Conservation (phyloP, 208 protist species). For the Leptomonas pyrrhocoris region DNA sequence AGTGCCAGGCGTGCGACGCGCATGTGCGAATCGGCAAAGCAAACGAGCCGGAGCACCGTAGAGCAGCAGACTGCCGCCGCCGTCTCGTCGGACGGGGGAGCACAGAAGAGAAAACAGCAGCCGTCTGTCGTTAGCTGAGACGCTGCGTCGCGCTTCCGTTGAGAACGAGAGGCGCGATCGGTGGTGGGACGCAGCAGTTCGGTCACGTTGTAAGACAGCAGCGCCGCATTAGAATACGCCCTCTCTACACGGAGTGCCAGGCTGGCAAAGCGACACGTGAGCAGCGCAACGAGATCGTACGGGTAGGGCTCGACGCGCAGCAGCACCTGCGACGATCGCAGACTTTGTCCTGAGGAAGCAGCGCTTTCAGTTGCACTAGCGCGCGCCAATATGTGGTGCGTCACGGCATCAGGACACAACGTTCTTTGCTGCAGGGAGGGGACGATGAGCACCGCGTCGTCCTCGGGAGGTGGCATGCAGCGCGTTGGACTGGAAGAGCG, state of each 20-base stretch:
- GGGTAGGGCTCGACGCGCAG: slow-evolving; percentile 11
- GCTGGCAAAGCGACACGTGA: slow-evolving; percentile 23
- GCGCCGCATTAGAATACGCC: slow-evolving; percentile 8
- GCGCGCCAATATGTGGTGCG: neutral
- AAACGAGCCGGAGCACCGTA: slow-evolving; percentile 10
- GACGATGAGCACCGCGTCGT: slow-evolving; percentile 5
- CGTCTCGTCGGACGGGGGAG: neutral
- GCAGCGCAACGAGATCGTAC: slow-evolving; percentile 17
- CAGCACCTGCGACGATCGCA: slow-evolving; percentile 13
- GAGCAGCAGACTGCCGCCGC: neutral
- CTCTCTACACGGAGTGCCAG: slow-evolving; percentile 9
- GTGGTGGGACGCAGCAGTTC: slow-evolving; percentile 2
- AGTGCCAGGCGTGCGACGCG: neutral
- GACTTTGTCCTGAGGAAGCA: neutral
- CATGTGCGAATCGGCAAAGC: slow-evolving; percentile 4
- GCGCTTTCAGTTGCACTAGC: neutral
- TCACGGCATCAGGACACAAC: slow-evolving; percentile 2
- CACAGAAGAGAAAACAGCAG: slow-evolving; percentile 19
- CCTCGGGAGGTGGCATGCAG: neutral
- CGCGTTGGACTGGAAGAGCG: neutral
- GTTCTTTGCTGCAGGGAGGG: slow-evolving; percentile 8
- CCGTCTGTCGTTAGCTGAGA: neutral
- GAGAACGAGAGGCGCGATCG: slow-evolving; percentile 2
- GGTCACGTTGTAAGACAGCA: slow-evolving; percentile 5
- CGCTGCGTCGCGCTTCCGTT: neutral